These are phyloP conservation scores for Boletus reticulatus DNA, from an alignment of 768 basidiomycete genomes.

Conservation along the genomic window DNA sequence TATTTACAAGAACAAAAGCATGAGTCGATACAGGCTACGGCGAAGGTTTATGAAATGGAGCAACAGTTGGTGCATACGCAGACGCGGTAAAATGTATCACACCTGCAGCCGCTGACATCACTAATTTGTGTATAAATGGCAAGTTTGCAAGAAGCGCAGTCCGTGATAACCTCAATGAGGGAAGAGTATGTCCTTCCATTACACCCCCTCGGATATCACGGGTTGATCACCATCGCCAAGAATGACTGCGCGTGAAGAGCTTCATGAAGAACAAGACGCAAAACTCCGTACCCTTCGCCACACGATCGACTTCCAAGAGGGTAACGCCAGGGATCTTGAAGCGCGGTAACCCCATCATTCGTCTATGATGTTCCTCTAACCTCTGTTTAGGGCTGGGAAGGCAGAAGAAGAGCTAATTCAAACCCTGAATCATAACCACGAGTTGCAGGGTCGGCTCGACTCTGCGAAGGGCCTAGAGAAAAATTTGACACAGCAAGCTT, in stretches of 20 bases:
- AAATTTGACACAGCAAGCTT: constrained; percentile 23
- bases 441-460: constrained; percentile 29
- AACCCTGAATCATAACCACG: constrained; percentile 21
- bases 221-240: constrained; percentile 16
- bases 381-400: constrained; percentile 14
- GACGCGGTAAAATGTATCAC: constrained; percentile 14
- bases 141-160: constrained; percentile 29
- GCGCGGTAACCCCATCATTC: constrained; percentile 18
- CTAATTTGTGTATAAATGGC: constrained; percentile 9
- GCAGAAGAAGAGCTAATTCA: constrained; percentile 19
- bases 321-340: constrained; percentile 24
- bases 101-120: background rate
- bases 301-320: constrained; percentile 31
- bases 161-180: constrained; percentile 26
- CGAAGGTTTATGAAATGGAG: constrained; percentile 26
- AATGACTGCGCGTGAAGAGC: constrained; percentile 21
- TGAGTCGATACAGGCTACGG: constrained; percentile 24
- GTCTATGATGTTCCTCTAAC: constrained; percentile 5
- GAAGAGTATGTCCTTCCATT: constrained; percentile 31
- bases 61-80: constrained; percentile 23
- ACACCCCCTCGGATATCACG: constrained; percentile 6
- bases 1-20: constrained; percentile 28
- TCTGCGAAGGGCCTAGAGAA: constrained; percentile 22
- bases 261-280: constrained; percentile 22
- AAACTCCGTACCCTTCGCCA: constrained; percentile 31